A percentile compares a stretch with the other conserved stretches of the same genome.
phyloP scores from a whole-genome alignment of 169 alveolate species.

The Cryptosporidium canis region DNA sequence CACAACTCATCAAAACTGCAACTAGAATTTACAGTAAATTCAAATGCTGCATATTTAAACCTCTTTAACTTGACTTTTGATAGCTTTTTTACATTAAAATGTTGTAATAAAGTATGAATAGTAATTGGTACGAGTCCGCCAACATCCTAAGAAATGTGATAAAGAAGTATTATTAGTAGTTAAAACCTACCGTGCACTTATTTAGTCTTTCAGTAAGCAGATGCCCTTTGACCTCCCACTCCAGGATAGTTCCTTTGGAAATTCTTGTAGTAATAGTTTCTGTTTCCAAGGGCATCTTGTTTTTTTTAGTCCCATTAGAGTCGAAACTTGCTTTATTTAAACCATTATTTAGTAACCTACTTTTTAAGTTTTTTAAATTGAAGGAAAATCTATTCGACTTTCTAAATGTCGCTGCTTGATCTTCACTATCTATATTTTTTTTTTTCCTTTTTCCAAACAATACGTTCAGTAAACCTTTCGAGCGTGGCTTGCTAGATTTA shows the following conservation, averaged over 20 bases:
- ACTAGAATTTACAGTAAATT: slow-evolving; percentile 25
- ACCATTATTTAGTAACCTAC: not conserved
- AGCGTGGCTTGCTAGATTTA: not conserved
- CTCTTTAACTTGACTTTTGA: not conserved
- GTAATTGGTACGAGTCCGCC: slow-evolving; percentile 15
- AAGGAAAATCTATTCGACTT: slow-evolving; percentile 17
- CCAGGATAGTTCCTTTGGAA: not conserved
- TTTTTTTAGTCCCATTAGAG: not conserved
- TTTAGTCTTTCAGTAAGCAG: slow-evolving; percentile 3
- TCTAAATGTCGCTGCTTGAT: not conserved
- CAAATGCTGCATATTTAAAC: slow-evolving; percentile 54
- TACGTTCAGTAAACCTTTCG: not conserved
- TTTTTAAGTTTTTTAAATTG: not conserved
- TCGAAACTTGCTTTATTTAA: not conserved
- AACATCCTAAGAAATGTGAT: slow-evolving; percentile 21
- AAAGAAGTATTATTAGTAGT: not conserved
- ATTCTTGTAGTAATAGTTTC: not conserved
- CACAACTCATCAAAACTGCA: slow-evolving; percentile 17
- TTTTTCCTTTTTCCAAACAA: not conserved
- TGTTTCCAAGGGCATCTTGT: not conserved
- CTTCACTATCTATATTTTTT: not conserved
- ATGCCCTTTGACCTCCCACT: not conserved
- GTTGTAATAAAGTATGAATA: slow-evolving; percentile 38
- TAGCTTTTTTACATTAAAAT: not conserved
- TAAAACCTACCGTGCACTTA: slow-evolving; percentile 14